These are phyloP conservation scores for Pulveroboletus sp. DNA, from an alignment of 768 basidiomycete genomes.

Conservation along the genomic window DNA sequence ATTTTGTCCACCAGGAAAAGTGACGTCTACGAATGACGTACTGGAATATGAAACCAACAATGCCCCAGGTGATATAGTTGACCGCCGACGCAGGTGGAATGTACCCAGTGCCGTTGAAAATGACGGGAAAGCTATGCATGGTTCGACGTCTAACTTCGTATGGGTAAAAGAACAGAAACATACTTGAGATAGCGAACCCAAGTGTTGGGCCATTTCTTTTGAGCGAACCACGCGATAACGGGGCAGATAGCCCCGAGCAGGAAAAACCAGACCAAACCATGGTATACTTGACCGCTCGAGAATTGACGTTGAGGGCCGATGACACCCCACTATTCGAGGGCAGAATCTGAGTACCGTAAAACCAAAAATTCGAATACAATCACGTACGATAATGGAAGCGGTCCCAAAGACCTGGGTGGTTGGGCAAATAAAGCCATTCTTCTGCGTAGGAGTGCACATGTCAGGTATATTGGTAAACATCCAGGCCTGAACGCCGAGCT, in stretches of 20 bases:
- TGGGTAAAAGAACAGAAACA: slow-evolving; percentile 19
- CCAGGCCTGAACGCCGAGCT: slow-evolving; percentile 68
- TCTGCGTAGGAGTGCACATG: slow-evolving; percentile 29
- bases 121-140: slow-evolving; percentile 40
- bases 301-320: slow-evolving; percentile 79
- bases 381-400: slow-evolving; percentile 49
- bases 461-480: slow-evolving; percentile 42
- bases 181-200: slow-evolving; percentile 65
- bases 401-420: slow-evolving; percentile 58
- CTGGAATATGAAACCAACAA: slow-evolving; percentile 68
- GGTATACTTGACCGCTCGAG: slow-evolving; percentile 64
- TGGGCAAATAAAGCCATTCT: slow-evolving; percentile 67
- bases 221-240: slow-evolving; percentile 48
- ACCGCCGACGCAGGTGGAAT: slow-evolving; percentile 66
- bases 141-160: neutral
- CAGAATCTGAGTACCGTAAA: neutral
- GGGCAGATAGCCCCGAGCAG: slow-evolving; percentile 68
- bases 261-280: slow-evolving; percentile 73
- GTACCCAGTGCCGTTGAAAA: slow-evolving; percentile 56
- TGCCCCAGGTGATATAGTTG: slow-evolving; percentile 68
- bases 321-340: slow-evolving; percentile 55
- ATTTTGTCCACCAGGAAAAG: slow-evolving; percentile 70
- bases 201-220: slow-evolving; percentile 62
- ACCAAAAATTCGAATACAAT: neutral
- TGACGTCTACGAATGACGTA: slow-evolving; percentile 58